Evolutionary conservation across 2,329 filamentous ascomycete genomes (phyloP), one percentile per base, ranked within the genome.

Genomic region (Zasmidium cellare): DNA sequence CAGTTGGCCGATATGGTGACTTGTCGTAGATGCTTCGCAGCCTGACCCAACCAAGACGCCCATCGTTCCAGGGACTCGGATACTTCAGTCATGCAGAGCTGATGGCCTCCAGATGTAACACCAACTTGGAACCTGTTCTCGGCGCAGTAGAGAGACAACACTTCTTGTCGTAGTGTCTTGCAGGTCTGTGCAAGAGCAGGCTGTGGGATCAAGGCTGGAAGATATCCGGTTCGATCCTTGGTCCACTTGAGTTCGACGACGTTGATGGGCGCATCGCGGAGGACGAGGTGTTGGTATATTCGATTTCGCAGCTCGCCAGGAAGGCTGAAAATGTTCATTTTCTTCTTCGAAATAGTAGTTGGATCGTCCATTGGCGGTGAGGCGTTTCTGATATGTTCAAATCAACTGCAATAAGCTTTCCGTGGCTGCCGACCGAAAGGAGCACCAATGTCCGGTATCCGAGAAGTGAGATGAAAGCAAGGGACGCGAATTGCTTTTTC

Each of bases 301-400:
- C 18, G 44, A 23, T 58, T 58, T 20, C 56, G 51, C 14, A 58
- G 20, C 23, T 58, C 56, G 46, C 44, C 51, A 7, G 56, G 51
- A 14, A 58, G 35, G 3, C 16, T 19, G 35, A 56, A 35, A 2
- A 56, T 28, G 19, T 47, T 47, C 31, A 45, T 46, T 11, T 22
- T 24, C 19, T 19, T 11, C 5, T 11, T 47, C 5, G 19, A 24
- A 11, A 16, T 22, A 18, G 9, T 47, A 5, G 45, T 47, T 22
- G 9, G 9, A 22, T 47, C 9, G 7, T 47, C 25, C 45, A 24
- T 47, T 11, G 9, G 19, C 5, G 18, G 19, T 22, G 9, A 12
- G 45, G 9, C n/a, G n/a, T n/a, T n/a, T n/a, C n/a, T n/a, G n/a
- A n/a, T n/a, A n/a, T n/a, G n/a, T n/a, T n/a, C n/a, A n/a, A n/a